Evolutionary conservation across 257 asterid species (phyloP).

Genomic region (Fraxinus anomala): DNA sequence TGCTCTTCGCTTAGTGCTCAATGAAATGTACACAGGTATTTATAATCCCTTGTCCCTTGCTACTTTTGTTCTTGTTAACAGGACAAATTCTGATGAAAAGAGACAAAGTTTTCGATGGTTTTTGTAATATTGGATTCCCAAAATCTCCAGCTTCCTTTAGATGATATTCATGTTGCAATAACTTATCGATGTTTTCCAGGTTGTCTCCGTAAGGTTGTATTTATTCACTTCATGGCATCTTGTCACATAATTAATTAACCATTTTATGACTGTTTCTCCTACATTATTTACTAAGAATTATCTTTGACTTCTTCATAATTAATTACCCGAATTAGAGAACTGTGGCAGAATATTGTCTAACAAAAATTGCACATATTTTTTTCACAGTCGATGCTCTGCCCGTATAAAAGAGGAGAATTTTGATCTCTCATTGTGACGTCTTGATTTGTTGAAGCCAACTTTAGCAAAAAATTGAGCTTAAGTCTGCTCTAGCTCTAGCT

Average conservation of each 20-base stretch:
- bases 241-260: background rate
- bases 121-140: slow-evolving; percentile 17
- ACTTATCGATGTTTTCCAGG: slow-evolving; percentile 23
- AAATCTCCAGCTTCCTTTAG: slow-evolving; percentile 10
- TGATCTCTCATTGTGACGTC: too few species aligned
- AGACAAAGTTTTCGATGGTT: slow-evolving; percentile 33
- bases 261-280: background rate
- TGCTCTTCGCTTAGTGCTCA: background rate
- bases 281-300: background rate
- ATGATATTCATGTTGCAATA: slow-evolving; percentile 18
- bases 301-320: too few species aligned
- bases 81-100: slow-evolving; percentile 20
- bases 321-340: too few species aligned
- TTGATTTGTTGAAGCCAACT: too few species aligned
- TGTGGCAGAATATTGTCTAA: too few species aligned
- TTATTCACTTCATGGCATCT: background rate
- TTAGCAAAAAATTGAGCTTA: too few species aligned
- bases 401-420: too few species aligned
- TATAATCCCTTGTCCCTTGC: background rate
- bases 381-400: too few species aligned
- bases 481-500: too few species aligned
- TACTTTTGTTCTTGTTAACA: slow-evolving; percentile 18
- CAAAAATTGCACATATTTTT: too few species aligned
- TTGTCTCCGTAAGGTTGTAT: background rate
- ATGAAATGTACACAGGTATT: slow-evolving; percentile 8